Percentiles rank a stretch among this genome's conserved stretches.
phyloP scores from a whole-genome alignment of 2,329 filamentous ascomycete species.

The Didymella glomerata region DNA sequence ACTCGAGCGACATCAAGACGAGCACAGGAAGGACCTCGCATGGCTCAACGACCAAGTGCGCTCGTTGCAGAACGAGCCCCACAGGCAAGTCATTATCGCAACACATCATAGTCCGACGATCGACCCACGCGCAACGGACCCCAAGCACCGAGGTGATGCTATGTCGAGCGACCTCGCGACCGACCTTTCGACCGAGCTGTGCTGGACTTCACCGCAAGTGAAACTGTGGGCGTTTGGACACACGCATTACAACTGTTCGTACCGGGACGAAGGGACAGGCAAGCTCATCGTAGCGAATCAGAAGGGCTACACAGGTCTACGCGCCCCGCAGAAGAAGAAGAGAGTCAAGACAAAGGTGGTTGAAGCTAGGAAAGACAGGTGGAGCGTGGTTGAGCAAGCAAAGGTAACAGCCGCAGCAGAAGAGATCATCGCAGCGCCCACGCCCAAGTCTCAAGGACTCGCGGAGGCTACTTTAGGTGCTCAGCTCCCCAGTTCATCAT shows the following conservation, averaged over 20 bases:
- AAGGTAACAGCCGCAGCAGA: too few relatives aligned
- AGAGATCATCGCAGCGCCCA: too few relatives aligned
- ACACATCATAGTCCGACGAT: not conserved
- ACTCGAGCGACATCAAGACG: not conserved
- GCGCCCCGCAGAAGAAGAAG: not conserved
- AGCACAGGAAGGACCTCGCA: not conserved
- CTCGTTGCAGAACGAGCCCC: not conserved
- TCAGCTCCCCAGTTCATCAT: too few relatives aligned
- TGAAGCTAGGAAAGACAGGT: not conserved
- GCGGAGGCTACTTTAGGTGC: too few relatives aligned
- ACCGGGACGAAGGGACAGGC: not conserved
- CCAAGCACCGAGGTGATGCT: not conserved
- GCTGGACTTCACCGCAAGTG: not conserved
- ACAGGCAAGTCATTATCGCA: not conserved
- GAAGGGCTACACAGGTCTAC: not conserved
- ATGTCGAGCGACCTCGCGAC: not conserved
- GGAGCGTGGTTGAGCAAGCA: not conserved
- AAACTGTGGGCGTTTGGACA: not conserved
- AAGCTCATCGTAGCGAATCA: not conserved
- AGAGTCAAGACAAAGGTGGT: not conserved
- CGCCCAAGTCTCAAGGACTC: too few relatives aligned
- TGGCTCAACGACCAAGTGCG: not conserved
- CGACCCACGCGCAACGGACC: not conserved
- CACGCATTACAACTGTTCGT: not conserved
- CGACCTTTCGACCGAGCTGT: not conserved